Evolutionary conservation across 2,329 filamentous ascomycete species (phyloP).

Genomic region (Fusarium sp.): DNA sequence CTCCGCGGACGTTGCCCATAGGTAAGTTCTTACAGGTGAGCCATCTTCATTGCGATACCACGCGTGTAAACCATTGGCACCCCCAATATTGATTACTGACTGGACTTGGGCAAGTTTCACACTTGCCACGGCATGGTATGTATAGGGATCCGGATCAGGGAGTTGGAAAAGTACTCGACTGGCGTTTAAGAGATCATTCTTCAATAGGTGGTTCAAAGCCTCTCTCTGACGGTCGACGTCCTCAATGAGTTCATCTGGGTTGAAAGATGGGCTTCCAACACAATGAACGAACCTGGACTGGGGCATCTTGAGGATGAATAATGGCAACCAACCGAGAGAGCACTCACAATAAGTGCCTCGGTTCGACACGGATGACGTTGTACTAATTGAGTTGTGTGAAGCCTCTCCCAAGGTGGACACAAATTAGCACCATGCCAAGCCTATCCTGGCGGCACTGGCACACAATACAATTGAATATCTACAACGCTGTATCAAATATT

Average conservation of each 20-base stretch:
- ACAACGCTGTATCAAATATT: not conserved
- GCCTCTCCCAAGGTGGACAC: slow-evolving; percentile 30
- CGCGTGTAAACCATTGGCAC: slow-evolving; percentile 56
- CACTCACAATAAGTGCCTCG: slow-evolving; percentile 10
- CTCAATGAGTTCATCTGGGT: slow-evolving; percentile 52
- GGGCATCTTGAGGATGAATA: slow-evolving; percentile 38
- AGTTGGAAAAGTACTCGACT: slow-evolving; percentile 56
- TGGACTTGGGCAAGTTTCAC: slow-evolving; percentile 61
- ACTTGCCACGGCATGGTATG: slow-evolving; percentile 62
- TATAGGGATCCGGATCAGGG: slow-evolving; percentile 56
- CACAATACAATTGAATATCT: not conserved
- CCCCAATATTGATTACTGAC: slow-evolving; percentile 55
- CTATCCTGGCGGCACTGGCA: slow-evolving; percentile 6
- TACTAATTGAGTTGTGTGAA: not conserved
- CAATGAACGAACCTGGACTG: slow-evolving; percentile 50
- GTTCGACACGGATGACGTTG: slow-evolving; percentile 27
- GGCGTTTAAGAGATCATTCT: slow-evolving; percentile 57
- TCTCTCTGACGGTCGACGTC: slow-evolving; percentile 52
- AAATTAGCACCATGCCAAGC: not conserved
- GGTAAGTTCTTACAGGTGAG: slow-evolving; percentile 43
- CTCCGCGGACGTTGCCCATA: not conserved
- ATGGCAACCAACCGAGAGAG: not conserved
- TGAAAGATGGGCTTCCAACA: slow-evolving; percentile 56
- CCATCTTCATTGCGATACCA: slow-evolving; percentile 58
- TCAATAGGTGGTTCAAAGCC: slow-evolving; percentile 50